Evolutionary conservation across 208 protist genomes (phyloP).

Genomic region (Leishmania amazonensis): DNA sequence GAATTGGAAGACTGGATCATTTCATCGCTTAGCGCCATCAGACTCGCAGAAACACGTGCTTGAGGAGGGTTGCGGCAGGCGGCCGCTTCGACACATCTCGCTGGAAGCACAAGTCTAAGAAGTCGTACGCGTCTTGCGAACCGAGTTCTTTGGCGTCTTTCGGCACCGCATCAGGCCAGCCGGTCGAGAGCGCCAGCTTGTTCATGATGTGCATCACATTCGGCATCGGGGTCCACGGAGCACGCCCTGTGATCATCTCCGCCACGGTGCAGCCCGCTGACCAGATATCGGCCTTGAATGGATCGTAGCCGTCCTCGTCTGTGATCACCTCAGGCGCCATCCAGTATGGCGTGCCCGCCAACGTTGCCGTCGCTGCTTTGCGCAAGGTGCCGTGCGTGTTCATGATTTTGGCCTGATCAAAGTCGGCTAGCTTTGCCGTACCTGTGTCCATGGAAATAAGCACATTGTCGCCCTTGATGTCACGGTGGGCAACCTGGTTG

Average conservation of each 20-base stretch:
- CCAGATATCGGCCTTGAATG: conserved; percentile 92
- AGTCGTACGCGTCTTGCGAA: conserved; percentile 79
- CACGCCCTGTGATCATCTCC: conserved; percentile 89
- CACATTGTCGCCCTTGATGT: conserved; percentile 93
- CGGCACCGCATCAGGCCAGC: conserved; percentile 90
- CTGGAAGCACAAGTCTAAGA: conserved; percentile 88
- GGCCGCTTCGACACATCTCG: conserved; percentile 81
- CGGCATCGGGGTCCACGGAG: conserved; percentile 81
- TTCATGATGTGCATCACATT: conserved; percentile 94
- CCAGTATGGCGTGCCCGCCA: conserved; percentile 91
- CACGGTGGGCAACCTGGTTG: conserved; percentile 90
- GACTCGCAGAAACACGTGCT: conserved; percentile 80
- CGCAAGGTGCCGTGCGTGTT: conserved; percentile 83
- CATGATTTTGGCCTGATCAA: conserved; percentile 96
- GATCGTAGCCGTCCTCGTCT: conserved; percentile 90
- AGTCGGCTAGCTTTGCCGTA: conserved; percentile 97
- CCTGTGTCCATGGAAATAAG: conserved; percentile 94
- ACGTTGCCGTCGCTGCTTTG: conserved; percentile 86
- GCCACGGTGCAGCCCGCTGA: conserved; percentile 90
- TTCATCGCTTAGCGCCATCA: conserved; percentile 3
- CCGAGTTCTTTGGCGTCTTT: conserved; percentile 75
- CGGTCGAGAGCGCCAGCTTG: conserved; percentile 85
- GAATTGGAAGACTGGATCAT: not conserved
- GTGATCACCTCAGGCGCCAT: conserved; percentile 94
- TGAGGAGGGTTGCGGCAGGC: conserved; percentile 57